A percentile compares a stretch with the other conserved stretches of the same genome.
These are phyloP conservation scores for Monilinia fructigena DNA, from an alignment of 2,329 filamentous ascomycete genomes.

Conservation along the genomic window DNA sequence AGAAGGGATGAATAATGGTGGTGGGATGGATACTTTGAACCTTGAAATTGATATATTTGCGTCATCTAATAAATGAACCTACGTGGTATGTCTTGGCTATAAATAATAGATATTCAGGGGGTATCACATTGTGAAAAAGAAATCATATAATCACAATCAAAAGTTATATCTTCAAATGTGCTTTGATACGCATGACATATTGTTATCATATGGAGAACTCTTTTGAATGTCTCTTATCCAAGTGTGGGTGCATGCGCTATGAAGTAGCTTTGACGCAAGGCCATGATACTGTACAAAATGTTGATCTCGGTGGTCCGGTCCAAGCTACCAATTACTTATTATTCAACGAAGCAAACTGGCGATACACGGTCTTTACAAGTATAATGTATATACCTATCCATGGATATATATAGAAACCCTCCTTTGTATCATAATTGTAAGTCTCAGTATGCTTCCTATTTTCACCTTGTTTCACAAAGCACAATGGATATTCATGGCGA, in stretches of 20 bases:
- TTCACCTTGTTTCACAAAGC: not conserved
- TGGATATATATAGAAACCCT: not conserved
- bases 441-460: no score
- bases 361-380: no score
- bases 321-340: not conserved
- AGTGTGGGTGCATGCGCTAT: slow-evolving; percentile 2
- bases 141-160: not conserved
- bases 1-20: not conserved
- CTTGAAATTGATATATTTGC: slow-evolving; percentile 12
- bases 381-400: not conserved
- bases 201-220: not conserved
- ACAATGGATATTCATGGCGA: not conserved
- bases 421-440: not conserved
- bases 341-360: not conserved
- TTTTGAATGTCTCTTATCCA: not conserved
- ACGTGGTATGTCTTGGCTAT: slow-evolving; percentile 13
- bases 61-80: slow-evolving; percentile 11
- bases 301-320: not conserved
- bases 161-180: slow-evolving; percentile 7
- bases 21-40: not conserved
- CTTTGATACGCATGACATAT: not conserved
- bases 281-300: not conserved
- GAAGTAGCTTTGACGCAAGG: not conserved
- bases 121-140: no score
- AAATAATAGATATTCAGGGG: slow-evolving; percentile 1